A percentile compares a stretch with the other conserved stretches of the same genome.
Conservation (phyloP, 169 alveolate species). For the Babesia caballi region DNA sequence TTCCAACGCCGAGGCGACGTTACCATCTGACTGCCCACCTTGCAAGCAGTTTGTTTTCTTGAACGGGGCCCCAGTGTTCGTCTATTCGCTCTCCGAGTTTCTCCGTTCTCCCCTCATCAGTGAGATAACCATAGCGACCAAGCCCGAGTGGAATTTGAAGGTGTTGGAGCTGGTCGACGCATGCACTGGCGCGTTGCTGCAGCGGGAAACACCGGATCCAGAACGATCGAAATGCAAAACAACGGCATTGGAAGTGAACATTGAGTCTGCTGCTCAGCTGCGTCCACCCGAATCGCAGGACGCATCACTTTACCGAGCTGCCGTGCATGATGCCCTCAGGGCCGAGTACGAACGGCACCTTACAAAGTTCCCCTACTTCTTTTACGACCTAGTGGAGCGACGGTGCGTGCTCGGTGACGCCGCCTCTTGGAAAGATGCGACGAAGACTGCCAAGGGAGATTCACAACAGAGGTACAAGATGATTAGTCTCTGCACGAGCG, state of each 20-base stretch:
- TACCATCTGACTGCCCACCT: slow-evolving; percentile 11
- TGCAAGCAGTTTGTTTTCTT: slow-evolving; percentile 44
- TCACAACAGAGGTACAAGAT: neutral
- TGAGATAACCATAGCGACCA: slow-evolving; percentile 41
- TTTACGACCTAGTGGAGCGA: neutral
- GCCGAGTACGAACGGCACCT: neutral
- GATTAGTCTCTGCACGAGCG: slow-evolving; percentile 31
- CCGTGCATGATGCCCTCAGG: too few species aligned
- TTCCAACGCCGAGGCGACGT: slow-evolving; percentile 2
- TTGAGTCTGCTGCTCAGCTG: neutral
- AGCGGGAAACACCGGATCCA: neutral
- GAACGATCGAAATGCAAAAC: neutral
- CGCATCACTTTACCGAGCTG: too few species aligned
- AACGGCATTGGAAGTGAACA: neutral
- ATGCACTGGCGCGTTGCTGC: neutral
- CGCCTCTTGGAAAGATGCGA: neutral
- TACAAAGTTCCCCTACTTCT: neutral
- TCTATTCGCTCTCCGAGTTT: slow-evolving; percentile 53
- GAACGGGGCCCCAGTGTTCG: slow-evolving; percentile 48
- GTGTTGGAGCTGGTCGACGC: slow-evolving; percentile 27
- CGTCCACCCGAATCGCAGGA: too few species aligned
- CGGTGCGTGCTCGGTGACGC: slow-evolving; percentile 3
- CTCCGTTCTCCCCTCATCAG: slow-evolving; percentile 17
- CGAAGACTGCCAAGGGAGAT: neutral
- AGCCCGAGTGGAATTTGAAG: slow-evolving; percentile 48